Evolutionary conservation across 805 yeast genomes (phyloP).

Genomic region (Saturnispora saitoi): DNA sequence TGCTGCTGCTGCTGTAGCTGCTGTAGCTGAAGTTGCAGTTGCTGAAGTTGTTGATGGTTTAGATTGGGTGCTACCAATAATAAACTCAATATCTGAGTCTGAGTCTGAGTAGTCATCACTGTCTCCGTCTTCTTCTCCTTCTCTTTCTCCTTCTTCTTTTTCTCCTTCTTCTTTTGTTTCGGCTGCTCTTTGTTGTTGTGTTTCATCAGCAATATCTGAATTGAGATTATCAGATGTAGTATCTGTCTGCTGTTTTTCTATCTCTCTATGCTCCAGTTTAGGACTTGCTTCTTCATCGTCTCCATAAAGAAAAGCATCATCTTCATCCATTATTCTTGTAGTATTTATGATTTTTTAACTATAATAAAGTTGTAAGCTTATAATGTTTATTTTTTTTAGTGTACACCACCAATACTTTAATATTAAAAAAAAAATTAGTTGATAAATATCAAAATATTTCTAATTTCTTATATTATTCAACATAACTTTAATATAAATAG

Average conservation of each 20-base stretch:
- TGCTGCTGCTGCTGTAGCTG: constrained; percentile 13
- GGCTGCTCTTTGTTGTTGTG: too few species aligned
- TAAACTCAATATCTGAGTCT: constrained; percentile 68
- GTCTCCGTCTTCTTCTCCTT: constrained; percentile 19
- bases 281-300: constrained; percentile 26
- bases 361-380: background rate
- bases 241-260: background rate
- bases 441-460: too few species aligned
- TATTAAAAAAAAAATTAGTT: too few species aligned
- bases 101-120: constrained; percentile 19
- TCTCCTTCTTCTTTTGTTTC: too few species aligned
- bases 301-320: constrained; percentile 61
- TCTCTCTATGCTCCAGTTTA: background rate
- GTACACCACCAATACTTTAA: too few species aligned
- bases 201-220: constrained; percentile 16
- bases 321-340: constrained; percentile 32
- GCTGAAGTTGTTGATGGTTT: constrained; percentile 9
- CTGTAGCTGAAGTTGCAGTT: constrained; percentile 13
- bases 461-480: too few species aligned
- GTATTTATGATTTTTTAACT: background rate
- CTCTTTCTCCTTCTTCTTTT: constrained; percentile 14
- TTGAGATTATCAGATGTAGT: constrained; percentile 1
- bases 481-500: too few species aligned
- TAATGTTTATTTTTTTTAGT: too few species aligned
- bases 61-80: constrained; percentile 41